Base-by-base conservation (phyloP, 23 red algal species). In the Gracilaria gracilis region DNA sequence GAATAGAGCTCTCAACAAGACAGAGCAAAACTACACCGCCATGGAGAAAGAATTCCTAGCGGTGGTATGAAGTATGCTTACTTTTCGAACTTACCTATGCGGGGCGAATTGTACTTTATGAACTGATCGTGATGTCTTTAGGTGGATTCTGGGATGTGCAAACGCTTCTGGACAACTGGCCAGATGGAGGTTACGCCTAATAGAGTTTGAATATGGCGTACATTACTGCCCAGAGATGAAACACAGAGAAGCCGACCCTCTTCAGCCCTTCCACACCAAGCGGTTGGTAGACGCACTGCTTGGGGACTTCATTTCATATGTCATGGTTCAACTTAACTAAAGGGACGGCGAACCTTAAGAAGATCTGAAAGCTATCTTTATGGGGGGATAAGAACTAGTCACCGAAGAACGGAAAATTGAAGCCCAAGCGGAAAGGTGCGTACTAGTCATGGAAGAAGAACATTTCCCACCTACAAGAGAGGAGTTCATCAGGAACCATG, bases 21-120 rank as follows among this genome's bases (percentile, higher is more conserved):
- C 75, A 1, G 61, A 82, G 61, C 58, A 70, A 37, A 80, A 70
- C 37, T 92, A 83, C 21, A 50, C 0, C 72, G 35, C 23, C 2
- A 82, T 35, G 23, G 75, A 47, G 39, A 70, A 83, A 49, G 61
- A 92, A 51, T 80, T 16, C 33, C 42, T 92, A 28, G 88, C 77
- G 6, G 65, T 92, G n/a, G 57, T 83, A 28, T 92, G 88, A 77
- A 61, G 58, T 23, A 72, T 83, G 57, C 33, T 66, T 29, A 73
- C 55, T 32, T 3, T 82, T n/a, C 28, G 74, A 3, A 74, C 73
- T 32, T 91, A 70, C 87, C 57, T 81, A 0, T 80, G 73, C 40
- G 58, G 76, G 9, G 62, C 11, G 8, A 17, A 14, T 8, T 92
- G 83, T 37, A 92, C 77, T 0, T 24, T 92, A 31, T 5, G 77